A percentile compares a stretch with the other conserved stretches of the same genome.
These are phyloP conservation scores for Coprinellus micaceus DNA, from an alignment of 768 basidiomycete species.

Conservation along the genomic window DNA sequence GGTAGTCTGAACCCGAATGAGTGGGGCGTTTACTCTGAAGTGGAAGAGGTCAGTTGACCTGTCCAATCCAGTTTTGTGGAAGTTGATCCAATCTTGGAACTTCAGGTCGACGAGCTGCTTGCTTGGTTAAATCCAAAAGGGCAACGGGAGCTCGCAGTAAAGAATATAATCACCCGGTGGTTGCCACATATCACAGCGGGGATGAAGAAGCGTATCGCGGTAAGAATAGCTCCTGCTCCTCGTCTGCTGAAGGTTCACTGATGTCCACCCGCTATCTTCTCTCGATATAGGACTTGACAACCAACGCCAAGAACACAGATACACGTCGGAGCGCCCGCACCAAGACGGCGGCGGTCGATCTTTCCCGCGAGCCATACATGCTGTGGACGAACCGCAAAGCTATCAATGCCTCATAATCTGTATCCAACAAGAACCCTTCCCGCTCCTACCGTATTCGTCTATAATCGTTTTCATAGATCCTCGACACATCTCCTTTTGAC, in stretches of 20 bases:
- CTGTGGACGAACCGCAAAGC: slow-evolving; percentile 82
- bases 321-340: slow-evolving; percentile 76
- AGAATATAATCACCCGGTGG: slow-evolving; percentile 76
- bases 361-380: slow-evolving; percentile 82
- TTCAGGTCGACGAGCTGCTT: slow-evolving; percentile 75
- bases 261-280: slow-evolving; percentile 10
- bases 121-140: slow-evolving; percentile 93
- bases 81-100: slow-evolving; percentile 10
- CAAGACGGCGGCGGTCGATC: slow-evolving; percentile 56
- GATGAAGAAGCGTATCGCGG: slow-evolving; percentile 58
- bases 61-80: background rate
- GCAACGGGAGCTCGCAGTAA: slow-evolving; percentile 78
- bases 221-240: slow-evolving; percentile 1
- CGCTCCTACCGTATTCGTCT: slow-evolving; percentile 2
- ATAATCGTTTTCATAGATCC: background rate
- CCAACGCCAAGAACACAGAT: slow-evolving; percentile 69
- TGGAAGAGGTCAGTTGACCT: slow-evolving; percentile 70
- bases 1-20: slow-evolving; percentile 70
- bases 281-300: slow-evolving; percentile 58
- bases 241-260: background rate
- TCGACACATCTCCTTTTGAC: background rate
- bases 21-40: slow-evolving; percentile 88
- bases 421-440: slow-evolving; percentile 3
- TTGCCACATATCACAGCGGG: slow-evolving; percentile 80
- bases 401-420: slow-evolving; percentile 37